A percentile compares a stretch with the other conserved stretches of the same genome.
Evolutionary conservation across 2,329 filamentous ascomycete genomes (phyloP).

Genomic region (Mollisia scopiformis): DNA sequence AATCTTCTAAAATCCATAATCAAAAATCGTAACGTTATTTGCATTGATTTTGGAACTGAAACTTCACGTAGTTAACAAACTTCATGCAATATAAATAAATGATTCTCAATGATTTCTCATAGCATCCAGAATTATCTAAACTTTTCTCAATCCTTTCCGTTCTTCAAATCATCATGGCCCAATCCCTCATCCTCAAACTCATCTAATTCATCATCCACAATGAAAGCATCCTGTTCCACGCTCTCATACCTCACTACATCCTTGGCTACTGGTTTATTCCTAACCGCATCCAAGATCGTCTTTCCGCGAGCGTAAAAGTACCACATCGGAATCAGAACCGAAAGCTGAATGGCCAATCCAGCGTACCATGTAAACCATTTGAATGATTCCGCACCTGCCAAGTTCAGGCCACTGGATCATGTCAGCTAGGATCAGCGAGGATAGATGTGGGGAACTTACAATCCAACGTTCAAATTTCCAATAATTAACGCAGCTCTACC

Average conservation of each 20-base stretch:
- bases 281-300: conserved; percentile 7
- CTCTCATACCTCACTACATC: conserved; percentile 10
- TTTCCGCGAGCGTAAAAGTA: conserved; percentile 17
- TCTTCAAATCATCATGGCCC: not conserved
- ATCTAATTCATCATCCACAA: conserved; percentile 16
- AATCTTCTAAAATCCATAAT: too few species aligned
- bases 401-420: conserved; percentile 11
- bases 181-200: conserved; percentile 10
- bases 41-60: too few species aligned
- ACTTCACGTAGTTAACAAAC: too few species aligned
- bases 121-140: not conserved
- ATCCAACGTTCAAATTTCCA: conserved; percentile 15
- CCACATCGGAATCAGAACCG: conserved; percentile 14
- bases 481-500: conserved; percentile 7
- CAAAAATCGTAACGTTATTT: too few species aligned
- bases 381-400: conserved; percentile 2
- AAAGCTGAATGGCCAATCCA: not conserved
- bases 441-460: conserved; percentile 4
- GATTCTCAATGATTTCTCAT: too few species aligned
- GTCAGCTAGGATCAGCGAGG: not conserved
- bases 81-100: too few species aligned
- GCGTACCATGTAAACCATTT: conserved; percentile 3
- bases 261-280: not conserved
- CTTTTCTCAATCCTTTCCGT: not conserved
- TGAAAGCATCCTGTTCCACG: conserved; percentile 17